phyloP scores from a whole-genome alignment of 257 asterid genomes.

The Ligustrum vulgare region DNA sequence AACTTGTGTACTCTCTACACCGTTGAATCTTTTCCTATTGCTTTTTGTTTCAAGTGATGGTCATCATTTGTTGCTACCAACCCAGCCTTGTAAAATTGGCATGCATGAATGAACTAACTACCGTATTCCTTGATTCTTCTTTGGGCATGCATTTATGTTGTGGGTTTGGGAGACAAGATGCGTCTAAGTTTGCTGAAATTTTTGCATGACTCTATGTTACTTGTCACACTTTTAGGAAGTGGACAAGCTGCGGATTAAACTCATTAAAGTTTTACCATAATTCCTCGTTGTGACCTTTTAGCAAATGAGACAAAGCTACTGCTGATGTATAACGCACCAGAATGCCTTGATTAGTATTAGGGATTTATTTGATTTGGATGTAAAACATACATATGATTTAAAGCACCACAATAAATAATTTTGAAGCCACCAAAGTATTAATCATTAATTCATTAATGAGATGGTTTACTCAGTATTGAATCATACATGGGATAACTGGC shows the following conservation, averaged over 20 bases:
- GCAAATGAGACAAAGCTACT: background rate
- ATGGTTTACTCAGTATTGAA: background rate
- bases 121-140: background rate
- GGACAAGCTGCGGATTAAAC: background rate
- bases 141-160: slow-evolving; percentile 10
- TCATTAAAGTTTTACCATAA: slow-evolving; percentile 2
- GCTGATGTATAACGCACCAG: background rate
- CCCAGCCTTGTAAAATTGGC: background rate
- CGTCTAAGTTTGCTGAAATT: slow-evolving; percentile 6
- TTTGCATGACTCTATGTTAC: slow-evolving; percentile 15
- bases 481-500: background rate
- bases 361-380: background rate
- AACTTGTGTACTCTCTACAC: slow-evolving; percentile 11
- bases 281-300: background rate
- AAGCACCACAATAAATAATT: background rate
- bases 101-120: slow-evolving; percentile 8
- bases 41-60: background rate
- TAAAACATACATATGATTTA: background rate
- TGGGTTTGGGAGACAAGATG: background rate
- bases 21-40: background rate
- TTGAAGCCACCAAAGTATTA: background rate
- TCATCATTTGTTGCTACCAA: background rate
- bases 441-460: background rate
- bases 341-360: background rate
- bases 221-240: background rate